These are phyloP conservation scores for Striga hermonthica DNA, from an alignment of 305 asterid species.

Conservation along the genomic window DNA sequence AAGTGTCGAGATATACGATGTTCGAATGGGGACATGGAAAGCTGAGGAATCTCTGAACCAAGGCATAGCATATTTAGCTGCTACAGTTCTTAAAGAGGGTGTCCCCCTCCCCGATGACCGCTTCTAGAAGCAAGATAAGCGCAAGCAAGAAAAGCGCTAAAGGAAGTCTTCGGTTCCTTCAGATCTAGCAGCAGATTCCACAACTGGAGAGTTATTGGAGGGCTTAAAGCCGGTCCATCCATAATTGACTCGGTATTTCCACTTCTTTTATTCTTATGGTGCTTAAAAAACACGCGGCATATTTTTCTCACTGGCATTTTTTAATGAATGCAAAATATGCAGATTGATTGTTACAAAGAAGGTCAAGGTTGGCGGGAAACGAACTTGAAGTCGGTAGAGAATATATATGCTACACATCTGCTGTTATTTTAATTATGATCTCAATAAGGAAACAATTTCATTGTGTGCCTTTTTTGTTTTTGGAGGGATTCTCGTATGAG, in stretches of 20 bases:
- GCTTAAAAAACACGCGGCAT: no score
- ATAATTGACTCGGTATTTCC: slow-evolving; percentile 40
- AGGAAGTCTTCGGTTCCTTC: no score
- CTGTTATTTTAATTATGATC: slow-evolving; percentile 53
- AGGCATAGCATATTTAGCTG: slow-evolving; percentile 51
- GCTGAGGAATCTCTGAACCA: slow-evolving; percentile 53
- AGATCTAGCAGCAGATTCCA: no score
- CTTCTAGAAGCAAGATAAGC: no score
- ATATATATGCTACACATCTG: slow-evolving; percentile 44
- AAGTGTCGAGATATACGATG: slow-evolving; percentile 64
- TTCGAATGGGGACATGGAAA: slow-evolving; percentile 64
- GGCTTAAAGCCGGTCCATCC: slow-evolving; percentile 36
- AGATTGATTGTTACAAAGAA: slow-evolving; percentile 61
- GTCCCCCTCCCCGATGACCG: no score
- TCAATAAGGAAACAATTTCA: no score
- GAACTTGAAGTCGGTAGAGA: slow-evolving; percentile 40
- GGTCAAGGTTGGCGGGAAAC: slow-evolving; percentile 56
- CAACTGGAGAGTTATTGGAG: slow-evolving; percentile 72
- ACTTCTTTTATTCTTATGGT: background rate
- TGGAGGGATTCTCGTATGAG: no score
- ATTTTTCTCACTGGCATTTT: background rate
- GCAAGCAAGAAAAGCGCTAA: no score
- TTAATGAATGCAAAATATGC: slow-evolving; percentile 22
- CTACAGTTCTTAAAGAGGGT: slow-evolving; percentile 47
- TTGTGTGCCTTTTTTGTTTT: no score